These are phyloP conservation scores for Spiromastix sp. DNA, from an alignment of 2,329 filamentous ascomycete species.

Conservation along the genomic window DNA sequence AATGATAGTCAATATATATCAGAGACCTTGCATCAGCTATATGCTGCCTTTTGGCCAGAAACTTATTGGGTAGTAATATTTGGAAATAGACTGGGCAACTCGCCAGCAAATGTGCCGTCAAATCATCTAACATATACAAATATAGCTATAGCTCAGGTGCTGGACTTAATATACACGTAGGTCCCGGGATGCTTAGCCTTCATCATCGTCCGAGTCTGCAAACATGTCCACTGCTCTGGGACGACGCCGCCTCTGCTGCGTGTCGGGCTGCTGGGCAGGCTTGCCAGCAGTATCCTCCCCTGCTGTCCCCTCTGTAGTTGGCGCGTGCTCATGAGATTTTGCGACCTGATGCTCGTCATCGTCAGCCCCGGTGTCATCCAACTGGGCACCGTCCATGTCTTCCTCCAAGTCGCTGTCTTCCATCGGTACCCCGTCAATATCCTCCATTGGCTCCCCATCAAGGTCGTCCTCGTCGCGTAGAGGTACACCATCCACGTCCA, in stretches of 20 bases:
- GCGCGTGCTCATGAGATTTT: constrained; percentile 16
- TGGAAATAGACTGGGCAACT: no score
- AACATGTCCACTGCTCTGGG: constrained; percentile 81
- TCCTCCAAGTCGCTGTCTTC: constrained; percentile 43
- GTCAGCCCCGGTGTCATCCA: constrained; percentile 36
- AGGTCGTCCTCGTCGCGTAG: constrained; percentile 34
- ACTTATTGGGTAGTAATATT: no score
- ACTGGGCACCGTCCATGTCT: constrained; percentile 36
- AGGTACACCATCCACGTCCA: constrained; percentile 23
- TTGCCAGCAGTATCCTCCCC: constrained; percentile 12
- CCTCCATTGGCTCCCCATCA: constrained; percentile 30
- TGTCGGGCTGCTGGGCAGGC: constrained; percentile 18
- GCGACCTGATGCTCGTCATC: constrained; percentile 26
- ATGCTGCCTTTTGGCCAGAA: no score
- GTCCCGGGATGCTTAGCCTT: no score
- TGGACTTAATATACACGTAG: no score
- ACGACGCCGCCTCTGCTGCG: constrained; percentile 43
- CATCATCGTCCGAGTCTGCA: constrained; percentile 70
- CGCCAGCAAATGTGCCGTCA: no score
- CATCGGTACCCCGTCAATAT: constrained; percentile 37
- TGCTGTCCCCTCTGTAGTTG: constrained; percentile 14
- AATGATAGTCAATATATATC: no score
- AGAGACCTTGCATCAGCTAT: no score
- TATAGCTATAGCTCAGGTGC: no score
- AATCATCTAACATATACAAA: no score